Evolutionary conservation across 2,329 filamentous ascomycete species (phyloP), one percentile per base, ranked within the genome.

Genomic region (Whalleya microplaca): DNA sequence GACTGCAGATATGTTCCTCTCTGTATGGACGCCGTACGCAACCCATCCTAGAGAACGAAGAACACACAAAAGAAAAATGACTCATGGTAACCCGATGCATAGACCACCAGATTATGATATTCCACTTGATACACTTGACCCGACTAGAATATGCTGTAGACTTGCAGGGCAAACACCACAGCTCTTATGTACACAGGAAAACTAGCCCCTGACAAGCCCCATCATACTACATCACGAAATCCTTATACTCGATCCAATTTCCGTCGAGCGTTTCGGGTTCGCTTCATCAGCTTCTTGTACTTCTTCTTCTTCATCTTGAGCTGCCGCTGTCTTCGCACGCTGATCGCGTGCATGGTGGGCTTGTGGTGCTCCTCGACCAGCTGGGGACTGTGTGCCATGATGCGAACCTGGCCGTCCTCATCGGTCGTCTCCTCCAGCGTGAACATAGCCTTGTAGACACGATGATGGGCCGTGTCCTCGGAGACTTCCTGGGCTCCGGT

Each of bases 281-380:
- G 85, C 82, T 89, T 91, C 90, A 96, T 92, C 66, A 98, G 81
- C 86, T 99, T 99, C 92, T 97, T 98, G 78, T 96, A 96, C 87
- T 99, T 99, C 85, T 98, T 94, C 86, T 98, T 99, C 90, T 99
- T 99, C 93, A 99, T 99, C 86, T 92, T 96, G 71, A 97, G 79
- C 80, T 95, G 96, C 72, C 92, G 83, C 77, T 96, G 92, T 75
- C 95, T 84, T 82, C 89, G 92, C 66, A 97, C 94, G 71, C 91
- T 96, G 72, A 99, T 92, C 62, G 92, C 85, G 59, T 88, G 78
- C 88, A 96, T 93, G 58, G 73, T 70, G 51, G 73, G 73, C 68
- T 64, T 74, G 63, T 77, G 77, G 52, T 76, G 70, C 58, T 84
- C 78, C 56, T 83, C 76, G 57, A 87, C 70, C 52, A 88, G 76